Base-by-base conservation (phyloP, 176 grass and related monocot species). In the Juncus inflexus region DNA sequence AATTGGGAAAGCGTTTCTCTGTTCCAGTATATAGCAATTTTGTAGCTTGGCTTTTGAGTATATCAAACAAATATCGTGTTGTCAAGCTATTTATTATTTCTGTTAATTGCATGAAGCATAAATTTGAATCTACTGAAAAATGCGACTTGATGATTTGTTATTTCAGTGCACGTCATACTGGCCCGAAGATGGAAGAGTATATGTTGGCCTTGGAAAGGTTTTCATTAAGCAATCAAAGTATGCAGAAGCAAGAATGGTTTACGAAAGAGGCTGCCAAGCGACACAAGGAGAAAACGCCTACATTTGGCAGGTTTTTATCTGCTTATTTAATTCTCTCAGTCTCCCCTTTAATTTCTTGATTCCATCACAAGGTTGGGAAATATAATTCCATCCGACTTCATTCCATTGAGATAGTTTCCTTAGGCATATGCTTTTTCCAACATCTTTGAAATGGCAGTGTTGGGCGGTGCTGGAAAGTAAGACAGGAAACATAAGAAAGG, bases 401-500 rank as follows among this genome's bases (percentile, higher is more conserved):
- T 50, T 55, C 50, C 35, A 40, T 13, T 7, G 11, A 12, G 5
- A 66, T 1, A 7, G 35, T 36, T 15, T 13, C 37, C 45, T 14
- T 63, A 28, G 7, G 6, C 60, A 54, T 41, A 15, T 55, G 15
- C n/a, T 63, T 50, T 45, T 28, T 12, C 12, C 39, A 67, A 62
- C 78, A 64, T 52, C 14, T 81, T 70, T 74, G 57, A 63, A 52
- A 76, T 66, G 68, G 40, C 79, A 97, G 92, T 97, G 92, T 70
- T 97, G 92, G 92, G 92, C 87, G 61, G 85, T 97, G n/a, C 74
- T 97, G 49, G 92, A 97, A 86, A 91, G 79, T 59, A 97, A 88
- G 58, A 50, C 56, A 35, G 84, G 92, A 69, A 97, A 90, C 83
- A 79, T 87, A 39, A 80, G 77, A 77, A 88, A 77, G 54, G 87